Base-by-base conservation (phyloP, 371 early-diverging fungal species). In the Zychaea mexicana region DNA sequence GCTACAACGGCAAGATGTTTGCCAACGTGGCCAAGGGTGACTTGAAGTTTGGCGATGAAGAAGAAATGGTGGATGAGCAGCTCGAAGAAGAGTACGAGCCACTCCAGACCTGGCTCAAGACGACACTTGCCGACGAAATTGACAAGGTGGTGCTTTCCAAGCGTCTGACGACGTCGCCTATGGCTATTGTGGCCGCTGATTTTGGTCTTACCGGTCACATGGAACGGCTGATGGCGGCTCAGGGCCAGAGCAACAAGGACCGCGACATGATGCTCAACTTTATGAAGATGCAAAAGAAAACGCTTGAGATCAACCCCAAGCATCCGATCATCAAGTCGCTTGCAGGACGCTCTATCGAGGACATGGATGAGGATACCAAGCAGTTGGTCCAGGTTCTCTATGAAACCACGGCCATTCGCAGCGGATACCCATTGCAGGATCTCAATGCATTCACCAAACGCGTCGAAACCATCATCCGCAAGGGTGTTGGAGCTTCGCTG, bases 21-120 rank as follows among this genome's bases (percentile, higher is more conserved):
- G 91, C 91, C 62, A 90, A 92, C 67, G 88, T 96, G 31, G 94
- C 88, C 63, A 92, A 95, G 71, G 89, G 89, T 15, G 93, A 92
- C 49, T 70, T 97, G 57, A 86, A 92, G 64, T 90, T 94, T 62
- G 89, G 87, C 33, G 90, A 92, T 36, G 90, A 90, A 57, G 78
- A 82, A 33, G 74, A 76, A 26, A n/a, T n/a, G n/a, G 81, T 74
- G 36, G 70, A 76, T 10, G 71, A 80, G 68, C 81, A 78, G 21
- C 67, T 83, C 21, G 84, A 85, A 38, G 72, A 69, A 39, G 75
- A 88, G 62, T 94, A 78, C 73, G 69, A 86, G 26, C 89, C 91
- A 5, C 79, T 96, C 15, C 66, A 72, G 21, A 78, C 86, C 45
- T 91, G 89, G 87, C 77, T 96, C 54, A 79, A 85, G 27, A 69